Conservation (phyloP, 805 yeast species). For the Debaryomyces hansenii region DNA sequence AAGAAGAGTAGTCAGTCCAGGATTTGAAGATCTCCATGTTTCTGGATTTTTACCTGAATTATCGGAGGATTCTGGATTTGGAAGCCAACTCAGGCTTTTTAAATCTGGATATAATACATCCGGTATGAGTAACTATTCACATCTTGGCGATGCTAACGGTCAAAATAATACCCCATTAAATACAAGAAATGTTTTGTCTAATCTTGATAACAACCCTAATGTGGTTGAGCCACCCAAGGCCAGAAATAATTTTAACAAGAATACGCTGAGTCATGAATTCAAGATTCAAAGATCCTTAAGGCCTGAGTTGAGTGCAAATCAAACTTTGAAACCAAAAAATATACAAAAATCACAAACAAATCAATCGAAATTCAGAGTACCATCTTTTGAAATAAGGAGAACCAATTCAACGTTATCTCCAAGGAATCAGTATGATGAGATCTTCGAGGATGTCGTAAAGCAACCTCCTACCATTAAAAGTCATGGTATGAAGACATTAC, state of each 20-base stretch:
- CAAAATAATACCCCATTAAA: constrained; percentile 25
- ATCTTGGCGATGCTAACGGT: constrained; percentile 10
- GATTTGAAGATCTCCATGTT: constrained; percentile 40
- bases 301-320: background rate
- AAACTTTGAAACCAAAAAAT: background rate
- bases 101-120: constrained; percentile 13
- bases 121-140: constrained; percentile 2
- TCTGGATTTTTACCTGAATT: constrained; percentile 47
- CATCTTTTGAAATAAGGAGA: constrained; percentile 43
- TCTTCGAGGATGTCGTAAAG: constrained; percentile 25
- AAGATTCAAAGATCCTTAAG: too few species aligned
- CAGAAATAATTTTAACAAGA: background rate
- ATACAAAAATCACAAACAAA: background rate
- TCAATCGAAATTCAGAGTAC: constrained; percentile 35
- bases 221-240: constrained; percentile 17
- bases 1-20: constrained; percentile 43
- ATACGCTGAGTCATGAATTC: too few species aligned
- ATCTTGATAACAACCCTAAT: constrained; percentile 16
- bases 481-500: constrained; percentile 48
- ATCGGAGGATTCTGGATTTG: constrained; percentile 50
- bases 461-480: constrained; percentile 40
- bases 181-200: constrained; percentile 28
- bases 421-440: constrained; percentile 38
- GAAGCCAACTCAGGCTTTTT: constrained; percentile 40
- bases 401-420: constrained; percentile 36